Percentiles rank a stretch among this genome's conserved stretches.
Conservation (phyloP, 345 rosid species). For the Eucalyptus marginata region DNA sequence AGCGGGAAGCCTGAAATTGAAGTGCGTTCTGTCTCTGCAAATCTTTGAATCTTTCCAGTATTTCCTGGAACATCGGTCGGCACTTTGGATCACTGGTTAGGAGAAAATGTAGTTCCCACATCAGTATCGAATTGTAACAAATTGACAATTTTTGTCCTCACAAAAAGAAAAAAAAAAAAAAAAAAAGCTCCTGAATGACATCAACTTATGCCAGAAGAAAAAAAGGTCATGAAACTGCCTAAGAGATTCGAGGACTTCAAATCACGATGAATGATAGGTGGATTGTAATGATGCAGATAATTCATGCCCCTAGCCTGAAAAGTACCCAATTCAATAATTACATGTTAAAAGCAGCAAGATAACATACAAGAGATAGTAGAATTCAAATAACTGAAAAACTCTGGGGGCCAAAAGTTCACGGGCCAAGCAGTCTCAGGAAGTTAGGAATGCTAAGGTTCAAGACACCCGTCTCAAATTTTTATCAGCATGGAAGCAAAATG, state of each 20-base stretch:
- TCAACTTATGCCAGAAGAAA: background rate
- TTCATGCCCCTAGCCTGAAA: slow-evolving; percentile 92
- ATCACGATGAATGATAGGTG: slow-evolving; percentile 95
- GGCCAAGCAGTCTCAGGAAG: background rate
- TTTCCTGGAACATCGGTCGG: slow-evolving; percentile 84
- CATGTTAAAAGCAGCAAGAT: background rate
- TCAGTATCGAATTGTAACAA: background rate
- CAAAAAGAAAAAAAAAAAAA: background rate
- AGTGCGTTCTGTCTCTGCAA: slow-evolving; percentile 50
- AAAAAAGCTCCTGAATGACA: background rate
- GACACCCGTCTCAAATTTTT: background rate
- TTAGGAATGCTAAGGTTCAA: background rate
- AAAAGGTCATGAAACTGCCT: background rate
- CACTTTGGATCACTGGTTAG: slow-evolving; percentile 53
- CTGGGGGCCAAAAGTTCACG: background rate
- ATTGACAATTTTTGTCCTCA: background rate
- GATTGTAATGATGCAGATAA: slow-evolving; percentile 87
- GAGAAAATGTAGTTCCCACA: background rate
- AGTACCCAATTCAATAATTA: background rate
- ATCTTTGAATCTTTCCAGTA: slow-evolving; percentile 73
- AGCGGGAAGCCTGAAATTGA: slow-evolving; percentile 68
- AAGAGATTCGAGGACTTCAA: slow-evolving; percentile 96
- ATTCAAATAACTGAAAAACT: background rate
- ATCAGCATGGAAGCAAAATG: background rate
- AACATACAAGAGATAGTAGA: background rate